A percentile compares a stretch with the other conserved stretches of the same genome.
phyloP scores from a whole-genome alignment of 164 flowering plant species.

The Liriodendron chinense region DNA sequence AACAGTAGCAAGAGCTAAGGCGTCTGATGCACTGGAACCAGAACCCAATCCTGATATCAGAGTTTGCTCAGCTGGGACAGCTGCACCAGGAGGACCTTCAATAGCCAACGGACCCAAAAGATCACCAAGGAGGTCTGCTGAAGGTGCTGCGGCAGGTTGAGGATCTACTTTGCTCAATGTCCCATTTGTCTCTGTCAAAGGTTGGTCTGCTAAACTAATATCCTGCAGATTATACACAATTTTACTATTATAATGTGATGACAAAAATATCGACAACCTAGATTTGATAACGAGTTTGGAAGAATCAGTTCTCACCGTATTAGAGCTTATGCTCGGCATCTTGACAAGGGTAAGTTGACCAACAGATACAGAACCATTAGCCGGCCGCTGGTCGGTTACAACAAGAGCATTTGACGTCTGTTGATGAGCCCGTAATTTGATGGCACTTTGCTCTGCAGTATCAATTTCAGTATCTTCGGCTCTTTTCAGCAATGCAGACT shows the following conservation, averaged over 20 bases:
- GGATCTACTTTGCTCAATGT: constrained; percentile 54
- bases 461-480: constrained; percentile 94
- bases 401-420: constrained; percentile 88
- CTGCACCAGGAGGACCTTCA: constrained; percentile 74
- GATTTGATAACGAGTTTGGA: not conserved
- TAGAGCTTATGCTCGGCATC: constrained; percentile 56
- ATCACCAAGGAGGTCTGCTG: constrained; percentile 91
- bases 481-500: constrained; percentile 89
- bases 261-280: not conserved
- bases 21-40: constrained; percentile 47
- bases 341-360: constrained; percentile 68
- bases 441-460: constrained; percentile 97
- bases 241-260: not conserved
- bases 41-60: constrained; percentile 40
- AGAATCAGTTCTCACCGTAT: constrained; percentile 40
- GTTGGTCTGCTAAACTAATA: constrained; percentile 30
- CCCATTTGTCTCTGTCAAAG: constrained; percentile 57
- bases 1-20: constrained; percentile 77
- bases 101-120: constrained; percentile 86
- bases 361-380: constrained; percentile 61
- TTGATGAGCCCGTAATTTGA: constrained; percentile 83
- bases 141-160: constrained; percentile 44
- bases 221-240: constrained; percentile 40
- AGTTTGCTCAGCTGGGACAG: constrained; percentile 40
- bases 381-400: constrained; percentile 68